A percentile compares a stretch with the other conserved stretches of the same genome.
phyloP scores from a whole-genome alignment of 2,329 filamentous ascomycete species.

The Zymoseptoria pseudotritici region DNA sequence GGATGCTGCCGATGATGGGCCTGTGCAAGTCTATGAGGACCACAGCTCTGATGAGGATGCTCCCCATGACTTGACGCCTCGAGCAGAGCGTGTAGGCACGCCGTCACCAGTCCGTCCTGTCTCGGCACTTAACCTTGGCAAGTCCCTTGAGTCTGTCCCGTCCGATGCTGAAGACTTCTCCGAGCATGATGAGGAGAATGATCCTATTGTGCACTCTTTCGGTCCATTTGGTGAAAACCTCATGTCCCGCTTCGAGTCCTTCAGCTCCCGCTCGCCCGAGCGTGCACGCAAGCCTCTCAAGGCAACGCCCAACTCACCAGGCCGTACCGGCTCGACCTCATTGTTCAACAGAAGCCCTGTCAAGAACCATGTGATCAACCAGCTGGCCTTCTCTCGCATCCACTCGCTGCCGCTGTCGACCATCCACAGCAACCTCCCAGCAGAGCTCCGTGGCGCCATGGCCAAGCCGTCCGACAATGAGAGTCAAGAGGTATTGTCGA shows the following conservation, averaged over 20 bases:
- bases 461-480: slow-evolving; percentile 23
- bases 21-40: slow-evolving; percentile 70
- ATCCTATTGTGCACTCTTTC: slow-evolving; percentile 86
- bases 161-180: slow-evolving; percentile 55
- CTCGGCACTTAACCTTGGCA: slow-evolving; percentile 7
- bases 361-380: slow-evolving; percentile 85
- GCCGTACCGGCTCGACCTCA: slow-evolving; percentile 16
- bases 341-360: slow-evolving; percentile 38
- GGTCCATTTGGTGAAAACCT: slow-evolving; percentile 83
- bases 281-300: slow-evolving; percentile 30
- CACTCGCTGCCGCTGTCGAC: slow-evolving; percentile 86
- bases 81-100: slow-evolving; percentile 10
- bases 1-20: slow-evolving; percentile 31
- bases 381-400: slow-evolving; percentile 87
- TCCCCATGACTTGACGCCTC: slow-evolving; percentile 22
- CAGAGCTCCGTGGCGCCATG: slow-evolving; percentile 35
- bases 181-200: slow-evolving; percentile 86
- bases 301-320: slow-evolving; percentile 22
- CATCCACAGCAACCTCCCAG: slow-evolving; percentile 81
- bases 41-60: slow-evolving; percentile 49
- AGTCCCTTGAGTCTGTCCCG: slow-evolving; percentile 14
- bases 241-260: slow-evolving; percentile 71
- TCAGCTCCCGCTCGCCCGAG: slow-evolving; percentile 61
- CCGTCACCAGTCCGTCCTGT: slow-evolving; percentile 14
- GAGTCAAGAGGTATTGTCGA: slow-evolving; percentile 40